Evolutionary conservation across 2,329 filamentous ascomycete genomes (phyloP), one percentile per base, ranked within the genome.

Genomic region (Fonsecaea multimorphosa): DNA sequence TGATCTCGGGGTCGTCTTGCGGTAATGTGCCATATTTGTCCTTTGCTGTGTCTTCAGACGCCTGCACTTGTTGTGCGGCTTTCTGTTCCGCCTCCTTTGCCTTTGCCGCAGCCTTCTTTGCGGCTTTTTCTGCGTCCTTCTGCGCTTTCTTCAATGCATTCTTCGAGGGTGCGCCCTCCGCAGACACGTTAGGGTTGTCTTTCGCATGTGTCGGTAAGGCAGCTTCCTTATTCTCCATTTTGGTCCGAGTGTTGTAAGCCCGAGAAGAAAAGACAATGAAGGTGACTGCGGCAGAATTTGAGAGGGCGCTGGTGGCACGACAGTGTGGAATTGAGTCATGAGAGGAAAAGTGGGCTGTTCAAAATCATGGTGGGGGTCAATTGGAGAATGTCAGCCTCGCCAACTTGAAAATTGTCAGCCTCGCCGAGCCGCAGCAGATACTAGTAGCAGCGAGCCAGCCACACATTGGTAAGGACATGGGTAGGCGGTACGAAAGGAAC

Each of bases 71-170:
- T 61, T 72, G 71, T 11, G 65, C 63, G 4, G 71, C 71, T 68
- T 67, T 67, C 62, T 73, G 68, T 40, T 72, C 68, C 75, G 91
- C 90, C 46, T 72, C 70, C 29, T 65, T 65, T 40, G 69, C 68
- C 57, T 72, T 72, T 22, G 71, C 70, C 9, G 72, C 72, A 6
- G 70, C 71, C 79, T 96, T 96, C 79, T 96, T 96, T 76, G 88
- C 85, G 12, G 90, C 91, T 80, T 96, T 93, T 77, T 94, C 93
- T 81, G 93, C 93, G 31, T 93, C 91, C 81, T 96, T 96, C 73
- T 91, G 90, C 53, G 91, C 89, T 83, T 96, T 96, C 83, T 96
- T 96, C 70, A 90, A 81, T 16, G 88, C 92, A 79, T 89, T 93
- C 82, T 96, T 93, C 67, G 89, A 92, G 49, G 85, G 83, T 14